phyloP scores from a whole-genome alignment of 2,329 filamentous ascomycete species.

The Fusarium lyarnte region DNA sequence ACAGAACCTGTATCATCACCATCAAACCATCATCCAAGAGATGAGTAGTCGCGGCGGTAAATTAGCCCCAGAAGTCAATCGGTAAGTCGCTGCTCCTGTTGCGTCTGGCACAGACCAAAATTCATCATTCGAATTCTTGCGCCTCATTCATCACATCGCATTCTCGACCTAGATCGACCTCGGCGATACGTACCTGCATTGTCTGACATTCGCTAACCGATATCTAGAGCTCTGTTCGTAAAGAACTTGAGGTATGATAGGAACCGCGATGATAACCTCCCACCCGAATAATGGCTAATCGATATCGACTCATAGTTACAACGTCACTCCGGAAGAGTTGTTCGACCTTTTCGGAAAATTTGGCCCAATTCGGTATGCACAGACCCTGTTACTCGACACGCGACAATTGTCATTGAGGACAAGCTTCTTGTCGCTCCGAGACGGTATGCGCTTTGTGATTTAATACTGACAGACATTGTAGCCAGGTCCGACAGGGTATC shows the following conservation, averaged over 20 bases:
- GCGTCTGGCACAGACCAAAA: conserved; percentile 12
- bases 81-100: conserved; percentile 60
- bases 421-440: conserved; percentile 10
- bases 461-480: conserved; percentile 52
- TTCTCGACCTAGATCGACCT: conserved; percentile 1
- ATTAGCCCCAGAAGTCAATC: conserved; percentile 99
- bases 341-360: conserved; percentile 99
- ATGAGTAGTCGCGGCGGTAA: conserved; percentile 98
- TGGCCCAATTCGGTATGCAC: conserved; percentile 86
- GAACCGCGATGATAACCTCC: conserved; percentile 11
- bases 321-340: conserved; percentile 96
- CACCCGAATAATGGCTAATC: conserved; percentile 50
- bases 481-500: conserved; percentile 98
- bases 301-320: conserved; percentile 81
- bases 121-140: conserved; percentile 19
- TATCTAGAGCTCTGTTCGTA: conserved; percentile 93
- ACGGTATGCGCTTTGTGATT: conserved; percentile 7
- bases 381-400: conserved; percentile 21
- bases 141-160: conserved; percentile 19
- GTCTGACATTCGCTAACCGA: conserved; percentile 46
- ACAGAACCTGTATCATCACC: conserved; percentile 46
- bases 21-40: conserved; percentile 66
- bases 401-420: neutral
- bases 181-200: neutral
- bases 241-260: conserved; percentile 92